Conservation (phyloP, 257 asterid genomes). For the Ajuga chamaepitys region DNA sequence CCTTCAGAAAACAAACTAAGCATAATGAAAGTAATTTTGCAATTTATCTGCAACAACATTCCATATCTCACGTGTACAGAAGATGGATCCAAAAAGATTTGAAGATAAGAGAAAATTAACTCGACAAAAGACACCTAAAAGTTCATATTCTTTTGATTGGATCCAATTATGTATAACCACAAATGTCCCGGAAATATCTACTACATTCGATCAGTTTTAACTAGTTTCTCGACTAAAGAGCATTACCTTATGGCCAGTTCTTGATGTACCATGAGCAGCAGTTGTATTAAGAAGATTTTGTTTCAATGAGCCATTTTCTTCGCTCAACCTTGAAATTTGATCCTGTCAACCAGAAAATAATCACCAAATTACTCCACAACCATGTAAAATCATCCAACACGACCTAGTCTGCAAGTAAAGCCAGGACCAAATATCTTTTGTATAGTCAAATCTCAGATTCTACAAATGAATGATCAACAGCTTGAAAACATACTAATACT, state of each 20-base stretch:
- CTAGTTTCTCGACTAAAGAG: constrained; percentile 4
- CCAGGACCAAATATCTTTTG: not conserved
- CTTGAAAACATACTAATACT: not conserved
- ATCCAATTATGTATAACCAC: constrained; percentile 7
- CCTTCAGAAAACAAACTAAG: not conserved
- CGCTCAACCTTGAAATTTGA: constrained; percentile 54
- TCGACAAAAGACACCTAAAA: not conserved
- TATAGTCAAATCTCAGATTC: not conserved
- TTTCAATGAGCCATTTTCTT: constrained; percentile 80
- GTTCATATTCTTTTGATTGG: not conserved
- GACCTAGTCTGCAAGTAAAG: constrained; percentile 5
- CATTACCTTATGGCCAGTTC: constrained; percentile 54
- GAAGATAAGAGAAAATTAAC: not conserved
- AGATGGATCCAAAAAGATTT: not conserved
- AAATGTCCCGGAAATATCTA: not conserved
- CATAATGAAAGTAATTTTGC: not conserved
- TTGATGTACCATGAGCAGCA: constrained; percentile 51
- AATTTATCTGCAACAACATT: not conserved
- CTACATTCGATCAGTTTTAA: not conserved
- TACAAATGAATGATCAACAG: not conserved
- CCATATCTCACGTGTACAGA: not conserved
- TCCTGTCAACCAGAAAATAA: constrained; percentile 41
- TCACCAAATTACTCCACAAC: not conserved
- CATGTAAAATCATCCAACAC: not conserved
- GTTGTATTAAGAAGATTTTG: constrained; percentile 51